Evolutionary conservation across 2,329 filamentous ascomycete genomes (phyloP).

Genomic region (Neodidymelliopsis sp.): DNA sequence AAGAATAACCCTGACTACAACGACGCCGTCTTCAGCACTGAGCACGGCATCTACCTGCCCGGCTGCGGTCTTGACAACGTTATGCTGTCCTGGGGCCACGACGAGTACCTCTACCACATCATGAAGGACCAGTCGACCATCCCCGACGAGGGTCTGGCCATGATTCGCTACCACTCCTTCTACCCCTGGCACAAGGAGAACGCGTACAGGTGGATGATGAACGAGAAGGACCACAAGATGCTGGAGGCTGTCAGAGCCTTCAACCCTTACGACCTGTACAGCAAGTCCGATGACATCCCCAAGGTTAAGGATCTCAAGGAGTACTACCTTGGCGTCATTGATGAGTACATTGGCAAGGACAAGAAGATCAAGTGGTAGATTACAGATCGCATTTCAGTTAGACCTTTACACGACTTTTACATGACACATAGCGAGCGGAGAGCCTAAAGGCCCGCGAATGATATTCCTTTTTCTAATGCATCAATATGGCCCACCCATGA

Average conservation of each 20-base stretch:
- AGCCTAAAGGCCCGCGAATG: slow-evolving; percentile 25
- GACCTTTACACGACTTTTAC: slow-evolving; percentile 1
- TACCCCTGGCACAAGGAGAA: slow-evolving; percentile 89
- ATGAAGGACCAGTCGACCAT: slow-evolving; percentile 82
- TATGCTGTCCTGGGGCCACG: slow-evolving; percentile 90
- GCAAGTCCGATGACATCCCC: slow-evolving; percentile 85
- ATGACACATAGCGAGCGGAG: slow-evolving; percentile 15
- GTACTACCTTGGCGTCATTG: slow-evolving; percentile 77
- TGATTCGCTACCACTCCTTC: slow-evolving; percentile 93
- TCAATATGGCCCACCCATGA: too few relatives aligned
- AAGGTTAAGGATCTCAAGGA: slow-evolving; percentile 79
- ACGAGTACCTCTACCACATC: slow-evolving; percentile 87
- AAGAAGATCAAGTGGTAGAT: slow-evolving; percentile 73
- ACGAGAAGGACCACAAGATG: slow-evolving; percentile 80
- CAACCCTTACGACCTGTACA: slow-evolving; percentile 91
- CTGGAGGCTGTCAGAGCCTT: slow-evolving; percentile 83
- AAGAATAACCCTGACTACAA: slow-evolving; percentile 74
- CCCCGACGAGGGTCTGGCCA: slow-evolving; percentile 82
- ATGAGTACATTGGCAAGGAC: slow-evolving; percentile 73
- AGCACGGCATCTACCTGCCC: slow-evolving; percentile 79
- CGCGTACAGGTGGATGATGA: slow-evolving; percentile 84
- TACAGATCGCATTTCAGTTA: neutral
- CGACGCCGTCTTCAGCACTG: slow-evolving; percentile 76
- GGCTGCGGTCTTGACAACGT: slow-evolving; percentile 86
- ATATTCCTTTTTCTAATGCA: neutral